Evolutionary conservation across 805 yeast species (phyloP), one percentile per base, ranked within the genome.

Genomic region (Nakazawaea pomicola): DNA sequence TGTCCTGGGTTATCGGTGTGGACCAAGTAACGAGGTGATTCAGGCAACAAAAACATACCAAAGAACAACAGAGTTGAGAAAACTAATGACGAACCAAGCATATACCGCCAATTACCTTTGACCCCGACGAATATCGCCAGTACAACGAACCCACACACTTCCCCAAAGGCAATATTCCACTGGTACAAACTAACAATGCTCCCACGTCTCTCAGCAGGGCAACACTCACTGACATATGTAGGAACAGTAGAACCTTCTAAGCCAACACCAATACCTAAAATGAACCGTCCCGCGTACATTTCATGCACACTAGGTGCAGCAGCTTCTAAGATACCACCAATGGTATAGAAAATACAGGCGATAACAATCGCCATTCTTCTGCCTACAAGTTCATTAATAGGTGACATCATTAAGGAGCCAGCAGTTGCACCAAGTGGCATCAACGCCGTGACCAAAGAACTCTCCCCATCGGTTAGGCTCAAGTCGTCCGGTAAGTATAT

Each of bases 351-450:
- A 29, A 77, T 47, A 65, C 82, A 76, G 3, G 83, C 73, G 41
- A 74, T 58, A 40, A 77, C 65, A 50, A 79, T 67, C 6, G 83
- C 62, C 46, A 64, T 57, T 48, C 76, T 68, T 55, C 85, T 68
- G 15, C 86, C 85, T 32, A 75, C 60, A 41, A 42, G 56, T 51
- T 75, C 78, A 52, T 72, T 76, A 46, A 75, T 56, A 2, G 83
- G 83, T 2, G 83, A 68, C 68, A 80, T 67, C 44, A 76, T 52
- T 29, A 80, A 62, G 41, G 82, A 72, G 35, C 87, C 86, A 20
- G 71, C 71, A 57, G 78, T 70, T 21, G 83, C 85, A 48, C 85
- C 86, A 30, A 80, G 58, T 12, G 86, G 85, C 81, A 79, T 76
- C 43, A 76, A 65, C 20, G 81, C 64, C 23, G 76, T 67, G 14